Percentiles rank a stretch among this genome's conserved stretches.
phyloP scores from a whole-genome alignment of 1,284 basidiomycete species.

The Hemileia vastatrix region DNA sequence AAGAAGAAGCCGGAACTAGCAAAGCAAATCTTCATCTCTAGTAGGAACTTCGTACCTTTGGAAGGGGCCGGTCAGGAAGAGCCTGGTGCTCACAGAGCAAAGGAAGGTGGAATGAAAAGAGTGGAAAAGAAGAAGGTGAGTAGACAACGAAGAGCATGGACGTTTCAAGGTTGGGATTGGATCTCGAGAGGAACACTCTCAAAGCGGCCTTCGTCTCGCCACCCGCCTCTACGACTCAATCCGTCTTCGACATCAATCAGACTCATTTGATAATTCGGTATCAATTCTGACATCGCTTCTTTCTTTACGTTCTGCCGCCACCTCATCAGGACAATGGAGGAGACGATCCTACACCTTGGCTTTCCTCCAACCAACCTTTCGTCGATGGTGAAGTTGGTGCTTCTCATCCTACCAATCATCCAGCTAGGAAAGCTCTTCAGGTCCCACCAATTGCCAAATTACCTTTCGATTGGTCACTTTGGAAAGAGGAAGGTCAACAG shows the following conservation, averaged over 20 bases:
- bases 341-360: neutral
- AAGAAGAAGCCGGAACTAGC: neutral
- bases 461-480: slow-evolving; percentile 20
- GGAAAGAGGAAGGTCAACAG: neutral
- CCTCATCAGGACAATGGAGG: neutral
- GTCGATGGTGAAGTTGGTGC: neutral
- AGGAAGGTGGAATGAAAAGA: slow-evolving; percentile 27
- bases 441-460: slow-evolving; percentile 26
- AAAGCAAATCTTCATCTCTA: slow-evolving; percentile 10
- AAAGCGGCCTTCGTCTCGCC: slow-evolving; percentile 5
- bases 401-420: slow-evolving; percentile 28
- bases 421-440: slow-evolving; percentile 28
- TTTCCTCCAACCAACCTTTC: neutral
- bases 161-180: no score
- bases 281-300: neutral
- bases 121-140: slow-evolving; percentile 30
- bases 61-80: slow-evolving; percentile 8
- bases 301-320: neutral
- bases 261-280: no score
- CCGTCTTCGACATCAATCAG: neutral
- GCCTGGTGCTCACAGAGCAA: slow-evolving; percentile 11
- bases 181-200: neutral
- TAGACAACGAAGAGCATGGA: no score
- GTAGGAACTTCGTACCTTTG: slow-evolving; percentile 9
- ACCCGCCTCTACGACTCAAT: neutral